These are phyloP conservation scores for Vigna nakashimae DNA, from an alignment of 306 rosid species.

Conservation along the genomic window DNA sequence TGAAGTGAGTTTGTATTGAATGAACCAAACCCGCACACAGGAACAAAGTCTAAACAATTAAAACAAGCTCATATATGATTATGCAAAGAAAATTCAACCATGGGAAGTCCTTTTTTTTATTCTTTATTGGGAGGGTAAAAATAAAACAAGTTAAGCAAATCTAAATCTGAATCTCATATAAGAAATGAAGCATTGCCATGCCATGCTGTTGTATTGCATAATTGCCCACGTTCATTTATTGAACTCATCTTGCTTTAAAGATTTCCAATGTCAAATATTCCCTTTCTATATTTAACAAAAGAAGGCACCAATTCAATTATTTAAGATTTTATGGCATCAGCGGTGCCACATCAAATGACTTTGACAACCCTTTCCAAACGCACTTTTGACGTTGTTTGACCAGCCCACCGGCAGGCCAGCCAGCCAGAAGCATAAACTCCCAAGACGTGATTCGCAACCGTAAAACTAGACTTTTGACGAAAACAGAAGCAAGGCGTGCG, in stretches of 20 bases:
- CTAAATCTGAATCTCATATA: neutral
- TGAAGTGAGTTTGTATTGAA: no score
- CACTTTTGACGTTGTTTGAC: constrained; percentile 23
- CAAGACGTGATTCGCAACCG: neutral
- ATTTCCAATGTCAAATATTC: neutral
- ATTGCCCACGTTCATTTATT: neutral
- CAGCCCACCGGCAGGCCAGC: neutral
- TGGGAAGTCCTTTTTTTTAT: neutral
- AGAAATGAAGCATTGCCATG: neutral
- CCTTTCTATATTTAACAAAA: neutral
- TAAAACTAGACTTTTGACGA: constrained; percentile 23
- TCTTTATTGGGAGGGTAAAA: neutral
- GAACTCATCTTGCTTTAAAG: constrained; percentile 11
- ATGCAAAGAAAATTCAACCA: neutral
- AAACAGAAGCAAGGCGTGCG: constrained; percentile 28
- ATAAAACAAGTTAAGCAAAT: neutral
- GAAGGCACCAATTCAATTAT: neutral
- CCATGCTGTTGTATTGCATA: neutral
- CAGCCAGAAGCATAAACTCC: neutral
- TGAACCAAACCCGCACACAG: no score
- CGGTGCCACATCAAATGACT: no score
- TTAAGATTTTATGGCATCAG: no score
- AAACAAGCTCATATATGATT: neutral
- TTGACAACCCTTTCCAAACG: neutral
- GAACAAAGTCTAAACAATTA: neutral